Evolutionary conservation across 2,329 filamentous ascomycete genomes (phyloP).

Genomic region (Magnaporthales sp.): DNA sequence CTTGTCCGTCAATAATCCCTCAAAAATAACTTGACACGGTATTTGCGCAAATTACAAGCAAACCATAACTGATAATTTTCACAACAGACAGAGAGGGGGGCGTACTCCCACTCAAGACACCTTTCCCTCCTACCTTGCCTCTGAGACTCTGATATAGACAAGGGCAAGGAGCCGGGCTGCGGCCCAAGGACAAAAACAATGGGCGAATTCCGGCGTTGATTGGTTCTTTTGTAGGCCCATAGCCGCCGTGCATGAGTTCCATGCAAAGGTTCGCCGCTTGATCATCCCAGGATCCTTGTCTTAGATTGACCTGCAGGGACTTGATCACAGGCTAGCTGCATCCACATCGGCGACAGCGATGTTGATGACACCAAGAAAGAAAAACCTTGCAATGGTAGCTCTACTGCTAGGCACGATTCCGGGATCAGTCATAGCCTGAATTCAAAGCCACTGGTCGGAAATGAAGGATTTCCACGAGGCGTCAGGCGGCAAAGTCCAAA

Average conservation of each 20-base stretch:
- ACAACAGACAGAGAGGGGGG: neutral
- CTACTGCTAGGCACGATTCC: neutral
- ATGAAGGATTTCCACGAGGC: neutral
- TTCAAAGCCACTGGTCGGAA: neutral
- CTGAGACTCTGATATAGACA: neutral
- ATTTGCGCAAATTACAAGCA: neutral
- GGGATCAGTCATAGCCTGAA: neutral
- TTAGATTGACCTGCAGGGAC: neutral
- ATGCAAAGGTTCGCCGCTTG: neutral
- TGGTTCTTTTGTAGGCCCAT: neutral
- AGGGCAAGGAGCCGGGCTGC: neutral
- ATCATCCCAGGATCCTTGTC: neutral
- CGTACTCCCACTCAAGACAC: neutral
- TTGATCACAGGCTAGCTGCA: neutral
- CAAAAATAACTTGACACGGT: neutral
- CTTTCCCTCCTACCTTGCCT: neutral
- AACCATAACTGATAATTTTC: no score
- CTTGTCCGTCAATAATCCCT: neutral
- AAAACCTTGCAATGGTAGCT: neutral
- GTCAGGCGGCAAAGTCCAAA: neutral
- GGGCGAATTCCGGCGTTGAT: neutral
- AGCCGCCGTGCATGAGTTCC: neutral
- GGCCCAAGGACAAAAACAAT: neutral
- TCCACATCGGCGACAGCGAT: neutral
- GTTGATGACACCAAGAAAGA: neutral